Percentiles rank a stretch among this genome's conserved stretches.
Conservation (phyloP, 2,329 filamentous ascomycete genomes). For the Sporothrix dimorphospora region DNA sequence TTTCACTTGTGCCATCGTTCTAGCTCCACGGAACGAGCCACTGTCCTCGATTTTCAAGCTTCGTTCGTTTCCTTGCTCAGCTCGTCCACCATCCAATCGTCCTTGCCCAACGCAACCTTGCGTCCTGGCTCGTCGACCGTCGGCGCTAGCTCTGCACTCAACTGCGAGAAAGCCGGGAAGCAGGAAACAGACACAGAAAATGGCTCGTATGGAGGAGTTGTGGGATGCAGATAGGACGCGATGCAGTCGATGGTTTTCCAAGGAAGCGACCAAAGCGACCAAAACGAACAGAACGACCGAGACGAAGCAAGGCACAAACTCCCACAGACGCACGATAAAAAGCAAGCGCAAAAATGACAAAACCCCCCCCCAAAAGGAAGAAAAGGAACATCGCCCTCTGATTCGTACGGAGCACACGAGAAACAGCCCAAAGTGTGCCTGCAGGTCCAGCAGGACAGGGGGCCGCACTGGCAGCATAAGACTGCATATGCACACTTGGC, state of each 20-base stretch:
- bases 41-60: no score
- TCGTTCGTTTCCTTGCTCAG: neutral
- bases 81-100: neutral
- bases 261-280: neutral
- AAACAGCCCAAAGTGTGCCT: slow-evolving; percentile 19
- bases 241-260: neutral
- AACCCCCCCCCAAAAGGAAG: no score
- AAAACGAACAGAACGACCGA: neutral
- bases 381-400: neutral
- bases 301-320: slow-evolving; percentile 10
- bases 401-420: slow-evolving; percentile 23
- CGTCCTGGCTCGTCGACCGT: neutral
- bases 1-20: neutral
- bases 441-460: slow-evolving; percentile 31
- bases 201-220: slow-evolving; percentile 15
- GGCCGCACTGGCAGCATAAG: neutral
- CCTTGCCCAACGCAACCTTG: slow-evolving; percentile 3
- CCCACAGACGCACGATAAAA: neutral
- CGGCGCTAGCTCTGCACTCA: slow-evolving; percentile 20
- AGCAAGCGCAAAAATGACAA: neutral
- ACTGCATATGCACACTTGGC: slow-evolving; percentile 28
- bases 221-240: slow-evolving; percentile 5
- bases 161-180: neutral
- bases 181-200: neutral
- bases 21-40: slow-evolving; percentile 19